A percentile compares a stretch with the other conserved stretches of the same genome.
Evolutionary conservation across 495 filamentous ascomycete species (phyloP).

Genomic region (Xylaria flabelliformis): DNA sequence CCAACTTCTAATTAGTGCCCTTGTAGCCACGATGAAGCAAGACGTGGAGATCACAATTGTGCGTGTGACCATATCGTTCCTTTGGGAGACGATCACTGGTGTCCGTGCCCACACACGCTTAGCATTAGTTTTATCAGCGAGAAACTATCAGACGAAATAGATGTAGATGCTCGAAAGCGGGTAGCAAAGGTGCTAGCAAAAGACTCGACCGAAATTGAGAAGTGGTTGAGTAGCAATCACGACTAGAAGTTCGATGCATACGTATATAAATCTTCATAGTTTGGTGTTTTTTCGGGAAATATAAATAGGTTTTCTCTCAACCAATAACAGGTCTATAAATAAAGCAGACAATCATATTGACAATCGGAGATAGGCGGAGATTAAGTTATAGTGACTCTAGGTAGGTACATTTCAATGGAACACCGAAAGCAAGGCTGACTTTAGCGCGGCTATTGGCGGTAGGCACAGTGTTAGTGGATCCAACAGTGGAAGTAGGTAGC

Average conservation of each 20-base stretch:
- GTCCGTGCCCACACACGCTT: constrained; percentile 20
- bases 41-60: constrained; percentile 2
- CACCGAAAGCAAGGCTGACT: constrained; percentile 22
- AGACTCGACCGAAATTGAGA: neutral
- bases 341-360: neutral
- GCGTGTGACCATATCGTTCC: neutral
- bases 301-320: neutral
- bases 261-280: neutral
- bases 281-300: neutral
- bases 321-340: constrained; percentile 5
- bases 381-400: neutral
- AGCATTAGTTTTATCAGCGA: constrained; percentile 1
- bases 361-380: constrained; percentile 14
- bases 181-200: neutral
- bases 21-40: constrained; percentile 15
- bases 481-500: neutral
- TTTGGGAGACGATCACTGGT: constrained; percentile 19
- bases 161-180: neutral
- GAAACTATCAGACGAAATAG: neutral
- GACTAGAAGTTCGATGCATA: neutral
- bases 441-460: constrained; percentile 11
- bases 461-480: constrained; percentile 3
- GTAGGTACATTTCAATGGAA: constrained; percentile 9
- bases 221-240: neutral
- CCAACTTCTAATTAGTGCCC: neutral